Percentiles rank a stretch among this genome's conserved stretches.
These are phyloP conservation scores for Naematelia encephala DNA, from an alignment of 768 basidiomycete species.

Conservation along the genomic window DNA sequence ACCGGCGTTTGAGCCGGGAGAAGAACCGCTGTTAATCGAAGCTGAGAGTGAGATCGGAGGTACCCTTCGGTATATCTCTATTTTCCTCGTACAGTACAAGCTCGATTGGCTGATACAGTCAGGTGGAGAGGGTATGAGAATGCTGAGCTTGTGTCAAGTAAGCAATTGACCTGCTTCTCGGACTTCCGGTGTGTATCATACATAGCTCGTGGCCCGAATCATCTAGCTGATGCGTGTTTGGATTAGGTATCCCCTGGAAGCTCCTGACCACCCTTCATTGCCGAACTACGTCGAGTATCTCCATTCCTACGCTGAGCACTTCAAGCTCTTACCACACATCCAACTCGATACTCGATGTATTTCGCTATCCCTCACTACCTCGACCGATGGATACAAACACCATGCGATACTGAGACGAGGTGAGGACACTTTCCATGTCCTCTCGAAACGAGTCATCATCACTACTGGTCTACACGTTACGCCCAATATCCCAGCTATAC, in stretches of 20 bases:
- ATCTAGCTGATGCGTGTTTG: constrained; percentile 1
- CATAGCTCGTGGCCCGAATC: not conserved
- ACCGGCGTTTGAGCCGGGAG: constrained; percentile 13
- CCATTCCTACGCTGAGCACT: constrained; percentile 54
- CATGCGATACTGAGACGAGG: constrained; percentile 48
- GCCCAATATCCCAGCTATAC: constrained; percentile 57
- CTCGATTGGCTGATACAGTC: constrained; percentile 9
- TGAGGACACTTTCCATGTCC: constrained; percentile 44
- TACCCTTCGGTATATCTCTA: constrained; percentile 31
- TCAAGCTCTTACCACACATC: constrained; percentile 49
- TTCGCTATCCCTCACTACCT: constrained; percentile 17
- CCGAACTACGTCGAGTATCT: constrained; percentile 58
- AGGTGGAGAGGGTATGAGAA: constrained; percentile 43
- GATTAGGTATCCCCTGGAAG: constrained; percentile 32
- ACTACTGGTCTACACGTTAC: constrained; percentile 62
- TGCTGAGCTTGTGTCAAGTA: constrained; percentile 54
- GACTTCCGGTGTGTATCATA: constrained; percentile 55
- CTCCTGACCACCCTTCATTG: constrained; percentile 44
- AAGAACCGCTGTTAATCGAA: constrained; percentile 39
- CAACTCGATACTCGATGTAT: constrained; percentile 33
- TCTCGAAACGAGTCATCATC: constrained; percentile 55
- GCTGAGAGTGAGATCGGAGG: constrained; percentile 45
- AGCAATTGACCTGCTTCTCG: constrained; percentile 74
- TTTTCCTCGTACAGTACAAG: not conserved
- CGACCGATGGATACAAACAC: constrained; percentile 56